Evolutionary conservation across 2,329 filamentous ascomycete species (phyloP).

Genomic region (Tolypocladium tundrense): DNA sequence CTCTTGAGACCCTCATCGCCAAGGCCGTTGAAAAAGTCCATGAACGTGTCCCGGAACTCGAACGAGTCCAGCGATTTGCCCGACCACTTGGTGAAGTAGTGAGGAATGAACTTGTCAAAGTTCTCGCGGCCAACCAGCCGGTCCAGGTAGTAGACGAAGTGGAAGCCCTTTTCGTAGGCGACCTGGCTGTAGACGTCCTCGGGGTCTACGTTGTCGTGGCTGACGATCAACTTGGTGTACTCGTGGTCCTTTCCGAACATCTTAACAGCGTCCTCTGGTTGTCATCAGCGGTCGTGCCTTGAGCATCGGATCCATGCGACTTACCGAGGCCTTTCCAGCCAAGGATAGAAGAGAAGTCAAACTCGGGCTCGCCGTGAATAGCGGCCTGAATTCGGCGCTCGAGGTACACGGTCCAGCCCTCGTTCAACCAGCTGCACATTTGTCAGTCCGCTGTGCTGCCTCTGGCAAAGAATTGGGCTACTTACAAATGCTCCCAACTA

Average conservation of each 20-base stretch:
- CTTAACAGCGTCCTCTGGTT: constrained; percentile 61
- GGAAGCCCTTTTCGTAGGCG: constrained; percentile 95
- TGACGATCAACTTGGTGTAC: constrained; percentile 83
- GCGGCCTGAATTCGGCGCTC: constrained; percentile 73
- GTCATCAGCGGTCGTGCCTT: not conserved
- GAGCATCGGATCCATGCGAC: constrained; percentile 6
- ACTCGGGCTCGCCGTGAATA: constrained; percentile 73
- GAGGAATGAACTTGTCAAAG: constrained; percentile 91
- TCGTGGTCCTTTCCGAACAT: constrained; percentile 75
- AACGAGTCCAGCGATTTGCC: constrained; percentile 84
- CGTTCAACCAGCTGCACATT: constrained; percentile 49
- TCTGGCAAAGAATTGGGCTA: constrained; percentile 3
- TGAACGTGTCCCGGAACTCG: constrained; percentile 82
- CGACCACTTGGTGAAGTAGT: constrained; percentile 83
- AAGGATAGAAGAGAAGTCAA: constrained; percentile 91
- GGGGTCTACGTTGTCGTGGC: constrained; percentile 82
- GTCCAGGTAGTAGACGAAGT: constrained; percentile 86
- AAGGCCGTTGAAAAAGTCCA: constrained; percentile 67
- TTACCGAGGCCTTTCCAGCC: constrained; percentile 78
- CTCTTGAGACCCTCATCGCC: constrained; percentile 53
- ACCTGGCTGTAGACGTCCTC: constrained; percentile 91
- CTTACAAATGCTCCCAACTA: constrained; percentile 72
- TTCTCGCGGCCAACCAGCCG: constrained; percentile 72
- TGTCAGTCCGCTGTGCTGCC: not conserved
- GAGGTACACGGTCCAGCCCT: constrained; percentile 90